Percentiles rank a stretch among this genome's conserved stretches.
Evolutionary conservation across 139 green algal genomes (phyloP).

Genomic region (Chlamydomonas sphaeroides): DNA sequence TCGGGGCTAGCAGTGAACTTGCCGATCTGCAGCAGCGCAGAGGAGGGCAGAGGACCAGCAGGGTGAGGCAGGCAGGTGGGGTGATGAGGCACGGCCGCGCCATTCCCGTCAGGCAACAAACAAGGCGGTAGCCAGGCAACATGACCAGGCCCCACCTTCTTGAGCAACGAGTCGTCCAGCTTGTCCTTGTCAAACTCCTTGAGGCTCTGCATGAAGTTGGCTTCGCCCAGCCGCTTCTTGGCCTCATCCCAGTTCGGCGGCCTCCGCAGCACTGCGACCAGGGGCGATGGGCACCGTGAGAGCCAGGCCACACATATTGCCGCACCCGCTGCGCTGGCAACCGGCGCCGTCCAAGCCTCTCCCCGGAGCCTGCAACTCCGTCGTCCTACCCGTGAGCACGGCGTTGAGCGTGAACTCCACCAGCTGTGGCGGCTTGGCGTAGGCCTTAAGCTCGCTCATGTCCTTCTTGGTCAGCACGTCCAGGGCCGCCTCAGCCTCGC

Average conservation of each 20-base stretch:
- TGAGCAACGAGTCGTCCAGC: conserved; percentile 80
- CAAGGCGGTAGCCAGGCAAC: no score
- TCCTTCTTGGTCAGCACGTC: conserved; percentile 92
- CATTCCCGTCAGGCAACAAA: no score
- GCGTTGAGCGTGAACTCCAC: conserved; percentile 83
- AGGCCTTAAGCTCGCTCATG: conserved; percentile 87
- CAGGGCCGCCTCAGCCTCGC: conserved; percentile 76
- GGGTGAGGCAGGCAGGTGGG: no score
- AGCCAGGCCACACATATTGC: no score
- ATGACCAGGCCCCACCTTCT: conserved; percentile 64
- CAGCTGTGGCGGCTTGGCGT: conserved; percentile 85
- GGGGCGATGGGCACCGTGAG: no score
- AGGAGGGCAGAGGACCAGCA: no score
- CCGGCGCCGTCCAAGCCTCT: no score
- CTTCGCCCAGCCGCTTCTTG: conserved; percentile 82
- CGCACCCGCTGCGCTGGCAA: no score
- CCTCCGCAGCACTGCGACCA: conserved; percentile 73
- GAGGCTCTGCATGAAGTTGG: conserved; percentile 84
- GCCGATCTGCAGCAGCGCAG: conserved; percentile 60
- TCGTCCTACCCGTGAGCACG: conserved; percentile 56
- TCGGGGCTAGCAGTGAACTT: conserved; percentile 78
- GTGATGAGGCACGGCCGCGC: no score
- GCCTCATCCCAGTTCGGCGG: conserved; percentile 85
- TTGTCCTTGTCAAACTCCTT: conserved; percentile 87
- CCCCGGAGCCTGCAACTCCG: no score